Evolutionary conservation across 1,284 basidiomycete species (phyloP), one percentile per base, ranked within the genome.

Genomic region (Moniliophthora roreri): DNA sequence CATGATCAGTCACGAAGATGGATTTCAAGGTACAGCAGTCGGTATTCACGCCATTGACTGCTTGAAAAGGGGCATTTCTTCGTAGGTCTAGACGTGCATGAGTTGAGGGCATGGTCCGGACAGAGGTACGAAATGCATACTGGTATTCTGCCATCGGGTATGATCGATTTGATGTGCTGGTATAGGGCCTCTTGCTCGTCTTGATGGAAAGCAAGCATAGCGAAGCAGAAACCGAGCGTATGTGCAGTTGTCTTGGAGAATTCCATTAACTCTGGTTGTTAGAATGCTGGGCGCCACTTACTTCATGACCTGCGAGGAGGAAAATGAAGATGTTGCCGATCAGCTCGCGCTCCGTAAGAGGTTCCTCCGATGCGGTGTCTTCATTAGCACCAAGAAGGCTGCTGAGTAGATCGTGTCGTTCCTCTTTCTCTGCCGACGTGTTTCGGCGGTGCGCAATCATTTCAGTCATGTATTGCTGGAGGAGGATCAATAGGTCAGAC

Each of bases 281-380:
- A 10, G 48, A 1, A n/a, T n/a, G n/a, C 16, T 18, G 9, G 10
- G 28, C n/a, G 5, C 9, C 15, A 56, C 62, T 3, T 55, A 81
- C 81, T 70, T 85, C 83, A 58, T 85, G 81, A 6, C 82, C 83
- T 40, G 83, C 84, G 26, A 85, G 59, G 35, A 85, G 62, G 57
- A 83, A 81, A 13, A 82, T 74, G 58, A 80, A 82, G 20, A 82
- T 76, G 60, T 85, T 84, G 78, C 82, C 79, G 18, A 82, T 69
- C 6, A 85, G 66, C 56, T 83, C 81, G 18, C 64, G 64, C 39
- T 82, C 77, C 4, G 68, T 72, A 49, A 85, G 59, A 55, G 65
- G 69, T 2, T 68, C 63, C 4, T 66, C 72, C 15, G 72, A 62
- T 38, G 70, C 74, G n/a, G 69, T 66, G 36, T 65, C 60, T 34